phyloP scores from a whole-genome alignment of 257 asterid genomes.

The Plectranthus barbatus region DNA sequence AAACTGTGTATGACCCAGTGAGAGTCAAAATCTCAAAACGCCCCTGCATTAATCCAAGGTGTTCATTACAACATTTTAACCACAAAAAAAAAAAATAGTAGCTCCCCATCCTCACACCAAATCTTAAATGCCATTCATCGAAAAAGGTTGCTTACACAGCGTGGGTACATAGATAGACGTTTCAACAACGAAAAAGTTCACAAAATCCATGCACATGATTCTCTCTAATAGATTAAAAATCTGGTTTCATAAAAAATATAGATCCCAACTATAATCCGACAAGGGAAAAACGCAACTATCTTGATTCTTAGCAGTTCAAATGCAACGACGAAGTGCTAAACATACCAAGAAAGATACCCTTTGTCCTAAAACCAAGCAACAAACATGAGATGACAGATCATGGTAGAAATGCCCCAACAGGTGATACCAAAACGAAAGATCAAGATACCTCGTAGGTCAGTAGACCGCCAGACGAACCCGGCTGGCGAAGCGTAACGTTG shows the following conservation, averaged over 20 bases:
- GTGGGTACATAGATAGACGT: neutral
- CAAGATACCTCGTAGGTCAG: conserved; percentile 72
- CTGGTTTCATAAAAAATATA: neutral
- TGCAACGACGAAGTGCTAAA: neutral
- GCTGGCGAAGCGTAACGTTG: conserved; percentile 85
- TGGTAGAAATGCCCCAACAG: no score
- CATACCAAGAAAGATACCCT: neutral
- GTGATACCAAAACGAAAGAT: neutral
- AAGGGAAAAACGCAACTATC: neutral
- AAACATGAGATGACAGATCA: neutral
- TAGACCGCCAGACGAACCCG: conserved; percentile 83
- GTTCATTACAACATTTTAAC: neutral
- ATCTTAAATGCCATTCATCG: no score
- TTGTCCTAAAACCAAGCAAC: neutral
- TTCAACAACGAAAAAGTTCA: neutral
- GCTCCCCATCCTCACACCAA: neutral
- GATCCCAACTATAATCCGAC: neutral
- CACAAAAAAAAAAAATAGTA: neutral
- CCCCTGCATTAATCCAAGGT: conserved; percentile 51
- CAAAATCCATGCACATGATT: neutral
- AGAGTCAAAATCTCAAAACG: conserved; percentile 82
- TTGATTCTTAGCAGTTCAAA: neutral
- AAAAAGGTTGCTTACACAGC: no score
- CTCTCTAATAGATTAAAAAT: neutral
- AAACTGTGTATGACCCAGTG: conserved; percentile 64